Percentiles rank a stretch among this genome's conserved stretches.
These are phyloP conservation scores for Mucor racemosus DNA, from an alignment of 371 early-diverging fungal species.

Conservation along the genomic window DNA sequence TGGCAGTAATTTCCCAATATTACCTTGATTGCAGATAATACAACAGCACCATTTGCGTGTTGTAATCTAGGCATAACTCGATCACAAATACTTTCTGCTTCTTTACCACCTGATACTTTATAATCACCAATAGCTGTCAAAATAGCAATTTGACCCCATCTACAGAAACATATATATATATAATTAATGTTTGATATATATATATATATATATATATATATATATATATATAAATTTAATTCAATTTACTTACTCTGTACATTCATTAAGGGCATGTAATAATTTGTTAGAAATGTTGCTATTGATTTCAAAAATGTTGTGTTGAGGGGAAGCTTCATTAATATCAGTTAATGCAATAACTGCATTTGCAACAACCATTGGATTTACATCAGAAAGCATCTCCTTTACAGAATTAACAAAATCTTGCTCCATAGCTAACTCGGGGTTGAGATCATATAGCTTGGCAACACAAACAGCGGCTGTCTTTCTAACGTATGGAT, in stretches of 20 bases:
- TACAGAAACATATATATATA: conserved; percentile 17
- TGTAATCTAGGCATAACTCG: conserved; percentile 89
- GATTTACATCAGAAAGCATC: conserved; percentile 90
- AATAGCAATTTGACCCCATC: conserved; percentile 97
- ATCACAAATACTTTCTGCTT: conserved; percentile 89
- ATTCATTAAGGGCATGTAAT: conserved; percentile 94
- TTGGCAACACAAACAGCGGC: conserved; percentile 71
- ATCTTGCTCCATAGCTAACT: conserved; percentile 77
- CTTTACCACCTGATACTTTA: conserved; percentile 67
- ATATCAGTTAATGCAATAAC: conserved; percentile 95
- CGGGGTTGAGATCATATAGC: conserved; percentile 81
- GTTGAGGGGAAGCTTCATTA: conserved; percentile 78
- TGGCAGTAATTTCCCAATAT: conserved; percentile 27
- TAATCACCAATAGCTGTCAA: conserved; percentile 85
- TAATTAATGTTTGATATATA: no score
- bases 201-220: neutral
- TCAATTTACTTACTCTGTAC: conserved; percentile 76
- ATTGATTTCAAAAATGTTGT: conserved; percentile 83
- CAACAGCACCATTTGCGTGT: conserved; percentile 94
- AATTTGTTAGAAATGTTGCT: conserved; percentile 84
- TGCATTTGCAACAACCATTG: conserved; percentile 96
- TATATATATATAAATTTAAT: neutral
- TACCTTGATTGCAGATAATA: conserved; percentile 80
- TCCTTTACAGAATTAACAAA: conserved; percentile 88
- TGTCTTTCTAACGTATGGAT: conserved; percentile 34